phyloP scores from a whole-genome alignment of 2,329 filamentous ascomycete genomes.

The Xylaria sp. region DNA sequence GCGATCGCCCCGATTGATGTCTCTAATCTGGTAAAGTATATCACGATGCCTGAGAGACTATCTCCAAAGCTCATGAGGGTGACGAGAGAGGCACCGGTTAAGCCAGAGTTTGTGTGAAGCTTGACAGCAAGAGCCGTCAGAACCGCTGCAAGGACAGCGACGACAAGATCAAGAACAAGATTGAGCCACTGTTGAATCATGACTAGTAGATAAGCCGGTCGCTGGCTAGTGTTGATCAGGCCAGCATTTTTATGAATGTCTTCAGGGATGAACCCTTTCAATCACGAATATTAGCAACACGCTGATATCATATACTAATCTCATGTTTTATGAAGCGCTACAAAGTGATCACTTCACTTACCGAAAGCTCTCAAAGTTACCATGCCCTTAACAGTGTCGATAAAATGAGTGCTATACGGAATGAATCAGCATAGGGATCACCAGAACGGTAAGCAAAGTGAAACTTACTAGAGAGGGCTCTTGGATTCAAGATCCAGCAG shows the following conservation, averaged over 20 bases:
- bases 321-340: not conserved
- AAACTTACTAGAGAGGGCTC: slow-evolving; percentile 59
- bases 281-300: not conserved
- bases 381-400: slow-evolving; percentile 60
- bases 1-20: slow-evolving; percentile 51
- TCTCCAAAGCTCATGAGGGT: slow-evolving; percentile 49
- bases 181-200: slow-evolving; percentile 57
- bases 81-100: slow-evolving; percentile 48
- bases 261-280: slow-evolving; percentile 52
- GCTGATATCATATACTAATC: not conserved
- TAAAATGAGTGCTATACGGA: slow-evolving; percentile 54
- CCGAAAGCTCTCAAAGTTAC: slow-evolving; percentile 62
- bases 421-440: not conserved
- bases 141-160: slow-evolving; percentile 42
- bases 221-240: slow-evolving; percentile 61
- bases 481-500: slow-evolving; percentile 63
- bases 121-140: slow-evolving; percentile 43
- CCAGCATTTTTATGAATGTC: slow-evolving; percentile 56
- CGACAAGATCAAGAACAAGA: slow-evolving; percentile 40
- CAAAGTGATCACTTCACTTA: not conserved
- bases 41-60: slow-evolving; percentile 46
- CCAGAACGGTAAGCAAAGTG: not conserved
- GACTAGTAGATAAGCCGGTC: slow-evolving; percentile 63
- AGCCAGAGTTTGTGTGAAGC: slow-evolving; percentile 43
- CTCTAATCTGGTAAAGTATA: slow-evolving; percentile 48